Conservation (phyloP, 2,329 filamentous ascomycete species). For the Beauveria sp. region DNA sequence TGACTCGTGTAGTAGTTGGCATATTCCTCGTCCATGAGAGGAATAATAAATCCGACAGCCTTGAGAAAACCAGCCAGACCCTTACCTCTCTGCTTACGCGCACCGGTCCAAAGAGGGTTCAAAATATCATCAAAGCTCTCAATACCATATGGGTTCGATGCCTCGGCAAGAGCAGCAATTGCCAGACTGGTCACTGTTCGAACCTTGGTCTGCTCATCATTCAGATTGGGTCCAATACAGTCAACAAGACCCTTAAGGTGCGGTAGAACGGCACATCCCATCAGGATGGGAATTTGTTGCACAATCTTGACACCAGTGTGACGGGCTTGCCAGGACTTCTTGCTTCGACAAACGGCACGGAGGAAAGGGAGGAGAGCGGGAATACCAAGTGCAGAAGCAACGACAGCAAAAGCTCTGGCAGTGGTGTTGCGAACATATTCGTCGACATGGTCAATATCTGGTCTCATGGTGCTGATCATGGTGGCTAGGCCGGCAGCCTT, state of each 20-base stretch:
- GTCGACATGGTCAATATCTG: slow-evolving; percentile 96
- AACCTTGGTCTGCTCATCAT: slow-evolving; percentile 97
- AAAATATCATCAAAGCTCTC: slow-evolving; percentile 98
- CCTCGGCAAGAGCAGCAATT: slow-evolving; percentile 90
- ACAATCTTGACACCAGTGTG: slow-evolving; percentile 99
- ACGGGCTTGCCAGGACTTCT: slow-evolving; percentile 97
- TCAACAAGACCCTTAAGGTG: slow-evolving; percentile 95
- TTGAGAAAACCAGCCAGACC: slow-evolving; percentile 93
- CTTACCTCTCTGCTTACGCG: slow-evolving; percentile 92
- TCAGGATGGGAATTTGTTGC: slow-evolving; percentile 95
- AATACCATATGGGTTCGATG: slow-evolving; percentile 96
- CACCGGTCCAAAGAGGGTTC: slow-evolving; percentile 94
- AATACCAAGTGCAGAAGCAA: slow-evolving; percentile 92
- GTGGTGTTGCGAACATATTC: slow-evolving; percentile 99
- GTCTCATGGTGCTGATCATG: slow-evolving; percentile 99
- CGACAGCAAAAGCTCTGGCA: slow-evolving; percentile 91
- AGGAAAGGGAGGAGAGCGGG: slow-evolving; percentile 92
- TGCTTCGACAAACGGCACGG: slow-evolving; percentile 90
- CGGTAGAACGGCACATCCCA: slow-evolving; percentile 94
- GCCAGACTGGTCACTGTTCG: slow-evolving; percentile 92
- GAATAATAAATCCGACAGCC: slow-evolving; percentile 96
- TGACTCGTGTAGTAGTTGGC: slow-evolving; percentile 98
- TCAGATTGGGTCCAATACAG: slow-evolving; percentile 90
- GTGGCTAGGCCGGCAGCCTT: slow-evolving; percentile 95
- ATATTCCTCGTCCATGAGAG: slow-evolving; percentile 98